phyloP scores from a whole-genome alignment of 2,329 filamentous ascomycete genomes.

The Colletotrichum camelliae region DNA sequence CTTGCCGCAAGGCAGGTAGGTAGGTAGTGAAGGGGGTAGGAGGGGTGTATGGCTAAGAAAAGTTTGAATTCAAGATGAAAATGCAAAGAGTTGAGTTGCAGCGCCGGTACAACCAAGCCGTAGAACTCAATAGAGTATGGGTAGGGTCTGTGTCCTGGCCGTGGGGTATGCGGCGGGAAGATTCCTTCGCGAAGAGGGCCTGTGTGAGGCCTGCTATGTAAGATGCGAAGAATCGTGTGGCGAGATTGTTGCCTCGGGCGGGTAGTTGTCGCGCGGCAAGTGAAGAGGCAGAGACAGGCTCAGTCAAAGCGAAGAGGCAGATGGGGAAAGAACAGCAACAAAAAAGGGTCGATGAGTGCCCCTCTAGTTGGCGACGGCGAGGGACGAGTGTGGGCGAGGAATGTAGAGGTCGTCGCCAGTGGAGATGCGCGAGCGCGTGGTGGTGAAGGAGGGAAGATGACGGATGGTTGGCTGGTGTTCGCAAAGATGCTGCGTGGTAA shows the following conservation, averaged over 20 bases:
- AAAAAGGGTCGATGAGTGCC: not conserved
- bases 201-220: slow-evolving; percentile 13
- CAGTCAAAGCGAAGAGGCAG: not conserved
- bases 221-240: slow-evolving; percentile 3
- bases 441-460: slow-evolving; percentile 22
- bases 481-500: slow-evolving; percentile 17
- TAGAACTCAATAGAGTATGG: slow-evolving; percentile 16
- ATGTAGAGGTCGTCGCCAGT: slow-evolving; percentile 13
- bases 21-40: not conserved
- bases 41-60: slow-evolving; percentile 18
- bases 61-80: slow-evolving; percentile 17
- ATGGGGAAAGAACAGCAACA: not conserved
- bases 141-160: slow-evolving; percentile 17
- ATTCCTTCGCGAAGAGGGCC: slow-evolving; percentile 11
- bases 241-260: not conserved
- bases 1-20: not conserved
- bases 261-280: not conserved
- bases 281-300: not conserved
- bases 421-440: slow-evolving; percentile 13
- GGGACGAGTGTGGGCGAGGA: not conserved
- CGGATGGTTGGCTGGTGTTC: slow-evolving; percentile 22
- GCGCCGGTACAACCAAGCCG: slow-evolving; percentile 19
- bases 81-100: slow-evolving; percentile 21
- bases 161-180: slow-evolving; percentile 8
- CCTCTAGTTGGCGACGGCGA: not conserved